These are phyloP conservation scores for Cyclospora cayetanensis DNA, from an alignment of 169 alveolate genomes.

Conservation along the genomic window DNA sequence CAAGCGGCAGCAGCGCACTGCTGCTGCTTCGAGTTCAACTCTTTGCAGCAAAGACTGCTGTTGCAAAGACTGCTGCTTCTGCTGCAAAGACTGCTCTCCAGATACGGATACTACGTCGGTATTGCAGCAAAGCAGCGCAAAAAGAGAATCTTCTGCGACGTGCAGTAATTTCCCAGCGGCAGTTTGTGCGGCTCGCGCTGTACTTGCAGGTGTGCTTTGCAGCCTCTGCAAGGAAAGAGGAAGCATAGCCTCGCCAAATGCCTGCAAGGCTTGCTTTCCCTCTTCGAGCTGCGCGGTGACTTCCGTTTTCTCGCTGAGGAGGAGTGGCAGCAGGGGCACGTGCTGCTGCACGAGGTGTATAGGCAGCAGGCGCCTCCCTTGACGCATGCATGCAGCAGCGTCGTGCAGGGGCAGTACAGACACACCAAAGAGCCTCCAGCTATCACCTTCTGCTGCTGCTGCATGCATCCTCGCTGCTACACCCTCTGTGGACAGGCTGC, in stretches of 20 bases:
- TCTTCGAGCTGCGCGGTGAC: background rate
- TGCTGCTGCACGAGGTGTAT: slow-evolving; percentile 18
- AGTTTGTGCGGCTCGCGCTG: too few relatives aligned
- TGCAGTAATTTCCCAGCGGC: background rate
- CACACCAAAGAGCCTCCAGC: slow-evolving; percentile 23
- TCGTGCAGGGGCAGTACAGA: background rate
- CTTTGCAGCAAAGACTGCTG: background rate
- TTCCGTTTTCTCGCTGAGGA: background rate
- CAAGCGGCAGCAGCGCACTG: slow-evolving; percentile 40
- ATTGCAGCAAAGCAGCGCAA: background rate
- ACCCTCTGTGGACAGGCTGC: background rate
- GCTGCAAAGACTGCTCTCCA: background rate
- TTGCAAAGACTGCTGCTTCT: background rate
- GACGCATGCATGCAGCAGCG: slow-evolving; percentile 15
- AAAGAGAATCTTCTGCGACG: background rate
- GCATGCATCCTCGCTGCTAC: background rate
- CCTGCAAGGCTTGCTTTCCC: background rate
- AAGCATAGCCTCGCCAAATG: background rate
- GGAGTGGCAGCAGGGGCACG: slow-evolving; percentile 35
- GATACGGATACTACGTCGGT: background rate
- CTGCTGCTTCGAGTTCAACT: slow-evolving; percentile 34
- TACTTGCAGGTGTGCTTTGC: slow-evolving; percentile 14
- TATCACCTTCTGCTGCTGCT: slow-evolving; percentile 1
- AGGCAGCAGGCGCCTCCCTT: slow-evolving; percentile 23
- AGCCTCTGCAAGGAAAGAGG: slow-evolving; percentile 25